These are phyloP conservation scores for Ocimum tenuiflorum DNA, from an alignment of 257 asterid genomes.

Conservation along the genomic window DNA sequence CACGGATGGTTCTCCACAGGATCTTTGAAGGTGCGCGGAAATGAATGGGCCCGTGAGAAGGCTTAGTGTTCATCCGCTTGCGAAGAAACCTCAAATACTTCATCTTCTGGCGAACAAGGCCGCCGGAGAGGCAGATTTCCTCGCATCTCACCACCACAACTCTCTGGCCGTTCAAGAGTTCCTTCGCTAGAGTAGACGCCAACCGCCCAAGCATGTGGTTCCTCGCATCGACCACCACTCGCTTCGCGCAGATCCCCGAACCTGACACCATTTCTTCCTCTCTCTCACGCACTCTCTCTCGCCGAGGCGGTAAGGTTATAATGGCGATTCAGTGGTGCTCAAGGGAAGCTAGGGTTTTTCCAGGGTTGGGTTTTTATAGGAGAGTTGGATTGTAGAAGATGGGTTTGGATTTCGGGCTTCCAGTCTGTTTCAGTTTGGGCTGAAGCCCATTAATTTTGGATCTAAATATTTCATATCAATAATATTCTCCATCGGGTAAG, in stretches of 20 bases:
- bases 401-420: not conserved
- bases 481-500: too few species aligned
- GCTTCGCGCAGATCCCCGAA: slow-evolving; percentile 41
- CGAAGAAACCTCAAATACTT: slow-evolving; percentile 40
- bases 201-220: slow-evolving; percentile 49
- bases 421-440: not conserved
- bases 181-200: slow-evolving; percentile 39
- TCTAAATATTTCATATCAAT: not conserved
- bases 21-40: slow-evolving; percentile 53
- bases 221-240: slow-evolving; percentile 40
- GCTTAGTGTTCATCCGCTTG: slow-evolving; percentile 48
- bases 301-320: not conserved
- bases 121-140: slow-evolving; percentile 47
- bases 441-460: not conserved
- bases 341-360: slow-evolving; percentile 25
- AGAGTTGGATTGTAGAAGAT: not conserved
- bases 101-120: slow-evolving; percentile 53
- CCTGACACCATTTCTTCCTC: slow-evolving; percentile 37
- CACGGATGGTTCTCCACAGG: slow-evolving; percentile 49
- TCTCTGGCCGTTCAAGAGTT: slow-evolving; percentile 41
- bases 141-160: slow-evolving; percentile 41
- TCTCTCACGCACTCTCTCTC: slow-evolving; percentile 18
- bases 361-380: not conserved
- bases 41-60: slow-evolving; percentile 47
- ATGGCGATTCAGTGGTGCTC: not conserved